These are phyloP conservation scores for Trichophyton rubrum DNA, from an alignment of 2,329 filamentous ascomycete species.

Conservation along the genomic window DNA sequence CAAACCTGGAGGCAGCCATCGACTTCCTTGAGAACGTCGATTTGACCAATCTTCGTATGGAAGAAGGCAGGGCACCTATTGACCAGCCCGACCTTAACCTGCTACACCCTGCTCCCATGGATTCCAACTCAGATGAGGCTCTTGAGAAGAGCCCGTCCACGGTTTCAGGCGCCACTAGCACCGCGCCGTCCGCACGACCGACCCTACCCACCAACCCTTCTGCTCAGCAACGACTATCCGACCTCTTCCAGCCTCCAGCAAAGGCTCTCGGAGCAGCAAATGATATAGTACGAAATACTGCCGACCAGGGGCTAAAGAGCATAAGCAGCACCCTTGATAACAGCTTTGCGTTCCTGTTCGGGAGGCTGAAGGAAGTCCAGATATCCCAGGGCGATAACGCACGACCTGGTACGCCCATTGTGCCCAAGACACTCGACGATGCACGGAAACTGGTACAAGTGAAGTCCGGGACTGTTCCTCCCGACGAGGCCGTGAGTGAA, in stretches of 20 bases:
- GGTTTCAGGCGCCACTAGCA: constrained; percentile 16
- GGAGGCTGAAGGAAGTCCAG: constrained; percentile 60
- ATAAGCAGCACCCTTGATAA: constrained; percentile 83
- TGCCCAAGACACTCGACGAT: constrained; percentile 87
- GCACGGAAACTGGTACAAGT: constrained; percentile 70
- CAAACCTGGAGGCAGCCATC: constrained; percentile 88
- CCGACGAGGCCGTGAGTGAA: constrained; percentile 42
- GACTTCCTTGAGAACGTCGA: constrained; percentile 94
- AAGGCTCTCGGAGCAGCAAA: constrained; percentile 70
- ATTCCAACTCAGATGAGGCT: constrained; percentile 3
- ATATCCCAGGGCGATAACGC: constrained; percentile 38
- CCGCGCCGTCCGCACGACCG: constrained; percentile 13
- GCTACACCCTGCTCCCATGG: constrained; percentile 15
- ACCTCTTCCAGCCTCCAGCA: constrained; percentile 72
- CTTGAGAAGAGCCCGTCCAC: constrained; percentile 11
- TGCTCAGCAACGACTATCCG: constrained; percentile 66
- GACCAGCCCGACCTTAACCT: constrained; percentile 2
- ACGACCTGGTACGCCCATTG: constrained; percentile 40
- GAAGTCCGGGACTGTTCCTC: constrained; percentile 26
- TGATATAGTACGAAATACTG: constrained; percentile 73
- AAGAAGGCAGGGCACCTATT: constrained; percentile 40
- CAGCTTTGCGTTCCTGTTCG: constrained; percentile 87
- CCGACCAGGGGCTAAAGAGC: constrained; percentile 82
- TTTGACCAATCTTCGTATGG: constrained; percentile 69
- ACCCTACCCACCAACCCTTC: constrained; percentile 26